Percentiles rank a stretch among this genome's conserved stretches.
These are phyloP conservation scores for Exophiala calicioides DNA, from an alignment of 2,329 filamentous ascomycete genomes.

Conservation along the genomic window DNA sequence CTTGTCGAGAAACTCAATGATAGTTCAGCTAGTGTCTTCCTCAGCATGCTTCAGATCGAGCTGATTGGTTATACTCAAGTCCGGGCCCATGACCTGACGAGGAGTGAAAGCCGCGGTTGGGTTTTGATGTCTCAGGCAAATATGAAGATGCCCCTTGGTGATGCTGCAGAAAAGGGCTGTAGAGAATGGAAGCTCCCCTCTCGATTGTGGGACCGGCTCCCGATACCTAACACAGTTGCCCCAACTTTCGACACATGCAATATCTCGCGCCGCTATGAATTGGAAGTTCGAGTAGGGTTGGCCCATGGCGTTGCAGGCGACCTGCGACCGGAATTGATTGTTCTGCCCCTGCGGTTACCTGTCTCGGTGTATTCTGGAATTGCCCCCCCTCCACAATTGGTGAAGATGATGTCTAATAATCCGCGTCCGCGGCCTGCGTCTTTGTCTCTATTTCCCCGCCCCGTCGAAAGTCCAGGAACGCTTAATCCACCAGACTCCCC, in stretches of 20 bases:
- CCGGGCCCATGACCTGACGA: slow-evolving; percentile 71
- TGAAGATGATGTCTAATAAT: slow-evolving; percentile 50
- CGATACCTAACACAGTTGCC: slow-evolving; percentile 80
- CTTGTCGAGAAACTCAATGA: slow-evolving; percentile 74
- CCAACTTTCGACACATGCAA: slow-evolving; percentile 91
- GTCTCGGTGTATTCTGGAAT: slow-evolving; percentile 87
- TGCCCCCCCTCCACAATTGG: slow-evolving; percentile 71
- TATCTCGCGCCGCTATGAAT: slow-evolving; percentile 74
- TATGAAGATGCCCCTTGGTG: slow-evolving; percentile 70
- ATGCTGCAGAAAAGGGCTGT: slow-evolving; percentile 57
- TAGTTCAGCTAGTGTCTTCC: slow-evolving; percentile 67
- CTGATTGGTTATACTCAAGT: slow-evolving; percentile 79
- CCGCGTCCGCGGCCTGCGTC: slow-evolving; percentile 31
- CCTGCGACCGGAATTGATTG: slow-evolving; percentile 67
- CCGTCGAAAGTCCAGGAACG: slow-evolving; percentile 4
- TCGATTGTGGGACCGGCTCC: slow-evolving; percentile 67
- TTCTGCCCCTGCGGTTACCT: slow-evolving; percentile 75
- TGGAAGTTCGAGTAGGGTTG: slow-evolving; percentile 79
- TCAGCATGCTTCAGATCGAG: slow-evolving; percentile 78
- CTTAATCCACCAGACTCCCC: slow-evolving; percentile 5
- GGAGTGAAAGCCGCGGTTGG: slow-evolving; percentile 73
- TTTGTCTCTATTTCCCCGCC: slow-evolving; percentile 8
- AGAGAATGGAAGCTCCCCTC: slow-evolving; percentile 69
- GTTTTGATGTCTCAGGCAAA: slow-evolving; percentile 71
- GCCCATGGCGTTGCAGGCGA: slow-evolving; percentile 66